phyloP scores from a whole-genome alignment of 106 monocot species.

The Iris macrosiphon region DNA sequence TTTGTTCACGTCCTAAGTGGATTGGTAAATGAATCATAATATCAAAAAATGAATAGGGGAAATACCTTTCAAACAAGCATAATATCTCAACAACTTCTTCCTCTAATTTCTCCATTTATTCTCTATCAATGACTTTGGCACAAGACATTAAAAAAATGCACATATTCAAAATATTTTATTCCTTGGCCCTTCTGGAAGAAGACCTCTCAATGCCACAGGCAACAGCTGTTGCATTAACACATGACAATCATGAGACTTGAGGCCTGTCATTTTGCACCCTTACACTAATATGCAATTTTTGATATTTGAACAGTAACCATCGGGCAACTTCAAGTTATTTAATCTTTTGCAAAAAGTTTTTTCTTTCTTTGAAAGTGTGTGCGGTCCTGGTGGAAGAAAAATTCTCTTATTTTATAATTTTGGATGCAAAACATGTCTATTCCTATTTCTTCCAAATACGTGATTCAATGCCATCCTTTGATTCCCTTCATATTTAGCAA shows the following conservation, averaged over 20 bases:
- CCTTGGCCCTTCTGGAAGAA: no score
- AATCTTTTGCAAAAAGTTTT: neutral
- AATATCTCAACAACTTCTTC: no score
- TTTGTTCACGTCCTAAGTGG: no score
- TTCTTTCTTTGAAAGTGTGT: neutral
- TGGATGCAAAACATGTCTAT: neutral
- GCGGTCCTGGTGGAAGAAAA: neutral
- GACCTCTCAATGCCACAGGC: no score
- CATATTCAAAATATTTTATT: no score
- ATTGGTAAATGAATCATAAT: neutral
- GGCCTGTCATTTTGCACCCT: neutral
- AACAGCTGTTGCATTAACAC: neutral
- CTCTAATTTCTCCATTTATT: no score
- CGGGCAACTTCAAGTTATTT: neutral
- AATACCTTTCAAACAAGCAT: neutral
- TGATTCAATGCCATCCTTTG: neutral
- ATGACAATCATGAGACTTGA: neutral
- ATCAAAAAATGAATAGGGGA: neutral
- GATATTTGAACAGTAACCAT: constrained; percentile 3
- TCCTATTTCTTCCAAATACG: neutral
- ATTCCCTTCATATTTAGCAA: neutral
- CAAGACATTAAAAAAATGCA: no score
- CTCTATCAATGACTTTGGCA: no score
- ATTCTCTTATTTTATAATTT: neutral
- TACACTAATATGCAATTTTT: neutral